A percentile compares a stretch with the other conserved stretches of the same genome.
Conservation (phyloP, 306 rosid species). For the Sesbania bispinosa region DNA sequence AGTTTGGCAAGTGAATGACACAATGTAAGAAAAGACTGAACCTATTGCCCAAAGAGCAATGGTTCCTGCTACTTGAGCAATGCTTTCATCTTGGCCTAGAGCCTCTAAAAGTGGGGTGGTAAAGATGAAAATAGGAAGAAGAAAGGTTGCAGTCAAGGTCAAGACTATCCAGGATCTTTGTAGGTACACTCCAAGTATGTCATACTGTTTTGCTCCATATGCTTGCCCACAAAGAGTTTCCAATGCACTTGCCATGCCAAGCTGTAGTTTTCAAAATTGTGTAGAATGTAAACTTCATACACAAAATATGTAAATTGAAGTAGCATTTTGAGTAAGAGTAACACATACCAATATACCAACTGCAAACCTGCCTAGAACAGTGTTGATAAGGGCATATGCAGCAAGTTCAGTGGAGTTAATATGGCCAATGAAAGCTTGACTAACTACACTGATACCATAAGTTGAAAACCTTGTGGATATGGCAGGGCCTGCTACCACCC, state of each 20-base stretch:
- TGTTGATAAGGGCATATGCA: conserved; percentile 41
- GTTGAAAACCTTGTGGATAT: conserved; percentile 42
- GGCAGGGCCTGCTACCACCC: conserved; percentile 53
- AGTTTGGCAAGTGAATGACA: conserved; percentile 51
- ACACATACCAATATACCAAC: conserved; percentile 46
- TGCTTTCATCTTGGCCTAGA: conserved; percentile 42
- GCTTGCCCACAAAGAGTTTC: conserved; percentile 63
- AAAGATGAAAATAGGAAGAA: conserved; percentile 43
- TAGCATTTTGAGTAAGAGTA: background rate
- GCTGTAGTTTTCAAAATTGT: conserved; percentile 26
- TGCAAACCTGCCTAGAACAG: conserved; percentile 42
- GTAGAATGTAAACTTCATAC: background rate
- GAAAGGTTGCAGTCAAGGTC: conserved; percentile 17
- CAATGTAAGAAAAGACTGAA: conserved; percentile 21
- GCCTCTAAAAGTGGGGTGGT: conserved; percentile 38
- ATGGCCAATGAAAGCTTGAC: conserved; percentile 43
- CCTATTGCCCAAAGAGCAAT: conserved; percentile 46
- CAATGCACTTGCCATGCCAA: conserved; percentile 66
- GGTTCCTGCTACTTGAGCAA: conserved; percentile 37
- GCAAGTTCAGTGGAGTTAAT: conserved; percentile 48
- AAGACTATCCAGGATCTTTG: conserved; percentile 60
- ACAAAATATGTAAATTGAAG: background rate
- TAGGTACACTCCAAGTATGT: conserved; percentile 56
- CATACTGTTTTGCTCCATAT: conserved; percentile 46
- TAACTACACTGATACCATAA: conserved; percentile 34